A percentile compares a stretch with the other conserved stretches of the same genome.
These are phyloP conservation scores for Sordariomycetes sp. DNA, from an alignment of 2,329 filamentous ascomycete genomes.

Conservation along the genomic window DNA sequence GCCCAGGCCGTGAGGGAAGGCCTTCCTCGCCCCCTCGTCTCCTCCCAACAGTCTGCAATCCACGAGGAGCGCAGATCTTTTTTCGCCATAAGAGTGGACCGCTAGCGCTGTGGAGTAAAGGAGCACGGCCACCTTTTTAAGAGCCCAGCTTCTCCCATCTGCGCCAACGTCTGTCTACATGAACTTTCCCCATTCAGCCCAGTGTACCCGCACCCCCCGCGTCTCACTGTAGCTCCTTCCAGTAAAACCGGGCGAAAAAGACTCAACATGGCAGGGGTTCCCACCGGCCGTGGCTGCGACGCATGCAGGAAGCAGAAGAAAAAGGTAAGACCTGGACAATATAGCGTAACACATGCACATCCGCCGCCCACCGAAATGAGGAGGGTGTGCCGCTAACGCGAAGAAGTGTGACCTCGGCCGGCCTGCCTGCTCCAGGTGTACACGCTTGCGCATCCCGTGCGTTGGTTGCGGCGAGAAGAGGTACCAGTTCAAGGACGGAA, in stretches of 20 bases:
- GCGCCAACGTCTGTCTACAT: neutral
- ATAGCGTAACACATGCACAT: slow-evolving; percentile 2
- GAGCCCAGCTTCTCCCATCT: neutral
- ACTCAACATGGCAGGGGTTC: slow-evolving; percentile 36
- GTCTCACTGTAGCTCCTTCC: neutral
- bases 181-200: neutral
- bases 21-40: no score
- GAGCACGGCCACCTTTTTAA: neutral
- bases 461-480: slow-evolving; percentile 33
- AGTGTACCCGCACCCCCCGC: neutral
- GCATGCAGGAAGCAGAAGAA: slow-evolving; percentile 41
- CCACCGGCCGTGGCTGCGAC: slow-evolving; percentile 37
- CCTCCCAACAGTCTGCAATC: neutral
- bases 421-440: slow-evolving; percentile 32
- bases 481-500: slow-evolving; percentile 35
- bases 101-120: neutral
- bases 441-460: slow-evolving; percentile 30
- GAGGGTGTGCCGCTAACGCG: neutral
- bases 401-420: slow-evolving; percentile 32
- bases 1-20: neutral
- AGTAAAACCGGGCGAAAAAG: neutral
- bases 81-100: neutral
- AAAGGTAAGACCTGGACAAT: slow-evolving; percentile 23
- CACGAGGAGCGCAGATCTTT: neutral
- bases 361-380: neutral